phyloP scores from a whole-genome alignment of 2,329 filamentous ascomycete genomes.

The Neofusicoccum ribis region DNA sequence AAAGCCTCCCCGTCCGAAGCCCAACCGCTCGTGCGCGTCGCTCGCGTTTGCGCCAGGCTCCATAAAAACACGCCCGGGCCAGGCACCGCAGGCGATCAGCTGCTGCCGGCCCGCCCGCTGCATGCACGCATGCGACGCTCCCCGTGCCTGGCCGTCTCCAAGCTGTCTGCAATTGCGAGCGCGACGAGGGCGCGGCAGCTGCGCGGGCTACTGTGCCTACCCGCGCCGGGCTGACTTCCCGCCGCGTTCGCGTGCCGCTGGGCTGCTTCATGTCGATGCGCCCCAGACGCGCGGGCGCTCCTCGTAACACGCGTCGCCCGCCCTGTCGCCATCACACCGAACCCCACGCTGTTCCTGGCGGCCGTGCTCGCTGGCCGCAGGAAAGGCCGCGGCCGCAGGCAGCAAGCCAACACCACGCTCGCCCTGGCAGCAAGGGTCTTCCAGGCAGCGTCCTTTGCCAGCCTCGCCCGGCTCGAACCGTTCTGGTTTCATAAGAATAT shows the following conservation, averaged over 20 bases:
- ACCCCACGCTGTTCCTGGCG: background rate
- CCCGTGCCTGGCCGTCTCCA: background rate
- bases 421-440: background rate
- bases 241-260: background rate
- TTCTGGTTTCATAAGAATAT: conserved; percentile 4
- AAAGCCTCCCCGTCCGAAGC: background rate
- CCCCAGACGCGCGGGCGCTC: background rate
- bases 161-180: background rate
- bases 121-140: background rate
- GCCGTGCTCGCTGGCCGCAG: conserved; percentile 6
- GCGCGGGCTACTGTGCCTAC: background rate
- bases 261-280: background rate
- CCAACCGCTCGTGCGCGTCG: background rate
- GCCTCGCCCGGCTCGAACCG: conserved; percentile 1
- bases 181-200: background rate
- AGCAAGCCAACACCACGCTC: background rate
- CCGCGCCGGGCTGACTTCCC: background rate
- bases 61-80: background rate
- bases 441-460: background rate
- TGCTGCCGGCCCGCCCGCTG: background rate
- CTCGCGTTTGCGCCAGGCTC: background rate
- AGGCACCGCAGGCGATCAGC: conserved; percentile 1
- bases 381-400: conserved; percentile 2
- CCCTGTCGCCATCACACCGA: background rate
- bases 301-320: background rate